Base-by-base conservation (phyloP, 2,329 filamentous ascomycete species). In the Fusarium nygamai region DNA sequence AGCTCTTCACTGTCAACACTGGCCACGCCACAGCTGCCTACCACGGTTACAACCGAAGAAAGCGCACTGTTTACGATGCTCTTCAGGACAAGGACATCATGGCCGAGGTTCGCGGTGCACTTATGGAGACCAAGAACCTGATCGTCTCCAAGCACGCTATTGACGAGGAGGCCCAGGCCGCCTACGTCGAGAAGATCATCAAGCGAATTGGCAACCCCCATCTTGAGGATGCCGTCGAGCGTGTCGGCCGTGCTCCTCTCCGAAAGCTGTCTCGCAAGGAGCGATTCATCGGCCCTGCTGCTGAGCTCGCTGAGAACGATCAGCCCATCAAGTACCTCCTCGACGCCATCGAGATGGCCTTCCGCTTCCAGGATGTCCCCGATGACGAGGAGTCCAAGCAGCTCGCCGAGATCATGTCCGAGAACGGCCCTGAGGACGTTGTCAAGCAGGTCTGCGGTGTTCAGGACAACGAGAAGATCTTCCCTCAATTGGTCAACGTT, bases 1-100 rank as follows among this genome's bases (percentile, higher is more conserved):
- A 99, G 90, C 92, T 99, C 75, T 99, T 95, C 89, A 99, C 96
- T 29, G 96, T 99, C 89, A 99, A 99, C 90, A 99, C 96, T 29
- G 93, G 95, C 64, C 96, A 99, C 82, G 96, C 96, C 69, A 97
- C 96, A 13, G 95, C 95, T 27, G 96, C 96, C 69, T 98, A 98
- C 89, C 95, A 96, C 84, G 96, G 95, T 63, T 93, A 97, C 89
- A 89, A 95, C 85, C 90, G 92, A 76, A 92, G 93, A 81, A 96
- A 97, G 88, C 88, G 90, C 80, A 97, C 93, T 69, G 94, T 99
- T 76, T 94, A 96, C 82, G 96, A 98, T 79, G 93, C 95, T 14
- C 89, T 98, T 74, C 90, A 91, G 71, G 94, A 98, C 82, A 87
- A 91, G 80, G 88, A 91, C 79, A 97, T 99, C 80, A 90, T 93